Percentiles rank a stretch among this genome's conserved stretches.
phyloP scores from a whole-genome alignment of 2,329 filamentous ascomycete genomes.

The Cladobotryum protrusum region DNA sequence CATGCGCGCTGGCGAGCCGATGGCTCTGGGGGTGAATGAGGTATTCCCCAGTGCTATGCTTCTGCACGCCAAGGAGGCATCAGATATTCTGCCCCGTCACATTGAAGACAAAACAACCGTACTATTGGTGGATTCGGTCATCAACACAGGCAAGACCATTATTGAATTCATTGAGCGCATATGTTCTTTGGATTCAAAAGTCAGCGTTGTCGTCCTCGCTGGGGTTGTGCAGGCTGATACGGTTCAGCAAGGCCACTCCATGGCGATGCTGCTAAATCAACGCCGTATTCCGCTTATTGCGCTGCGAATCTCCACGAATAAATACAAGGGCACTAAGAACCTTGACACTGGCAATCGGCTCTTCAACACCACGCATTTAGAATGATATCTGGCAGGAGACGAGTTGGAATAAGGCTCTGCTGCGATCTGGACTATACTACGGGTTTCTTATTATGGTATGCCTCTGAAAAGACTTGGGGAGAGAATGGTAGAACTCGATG shows the following conservation, averaged over 20 bases:
- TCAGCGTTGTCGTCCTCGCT: constrained; percentile 49
- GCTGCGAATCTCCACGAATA: constrained; percentile 50
- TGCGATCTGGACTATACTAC: no score
- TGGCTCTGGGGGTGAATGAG: constrained; percentile 52
- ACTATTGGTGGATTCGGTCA: constrained; percentile 53
- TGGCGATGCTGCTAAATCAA: constrained; percentile 16
- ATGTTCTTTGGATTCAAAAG: constrained; percentile 28
- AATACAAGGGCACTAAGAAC: constrained; percentile 43
- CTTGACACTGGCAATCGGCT: constrained; percentile 56
- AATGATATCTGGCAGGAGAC: constrained; percentile 14
- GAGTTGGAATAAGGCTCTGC: not conserved
- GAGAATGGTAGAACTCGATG: no score
- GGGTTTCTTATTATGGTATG: no score
- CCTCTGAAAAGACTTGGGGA: no score
- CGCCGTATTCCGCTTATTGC: constrained; percentile 37
- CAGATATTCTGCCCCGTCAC: constrained; percentile 38
- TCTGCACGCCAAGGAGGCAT: constrained; percentile 35
- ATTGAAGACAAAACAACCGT: constrained; percentile 34
- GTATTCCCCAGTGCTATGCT: constrained; percentile 47
- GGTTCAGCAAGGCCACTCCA: constrained; percentile 9
- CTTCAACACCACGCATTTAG: constrained; percentile 50
- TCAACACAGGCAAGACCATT: constrained; percentile 51
- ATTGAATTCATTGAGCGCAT: constrained; percentile 43
- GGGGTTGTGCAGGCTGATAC: constrained; percentile 45
- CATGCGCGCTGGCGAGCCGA: constrained; percentile 59